phyloP scores from a whole-genome alignment of 1,284 basidiomycete genomes.

The Cryptococcus sp. region DNA sequence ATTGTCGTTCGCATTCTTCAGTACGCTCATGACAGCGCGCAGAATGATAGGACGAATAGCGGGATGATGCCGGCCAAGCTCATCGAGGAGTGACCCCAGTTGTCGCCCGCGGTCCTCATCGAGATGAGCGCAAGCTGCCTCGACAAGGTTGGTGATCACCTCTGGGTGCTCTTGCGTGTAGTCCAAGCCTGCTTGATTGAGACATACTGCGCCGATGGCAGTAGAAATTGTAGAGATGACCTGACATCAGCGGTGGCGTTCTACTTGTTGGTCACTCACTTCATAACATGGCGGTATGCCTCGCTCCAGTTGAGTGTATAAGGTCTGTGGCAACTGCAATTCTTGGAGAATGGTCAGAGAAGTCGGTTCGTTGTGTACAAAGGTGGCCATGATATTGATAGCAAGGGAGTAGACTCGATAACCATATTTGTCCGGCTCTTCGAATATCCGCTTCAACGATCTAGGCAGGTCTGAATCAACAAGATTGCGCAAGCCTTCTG shows the following conservation, averaged over 20 bases:
- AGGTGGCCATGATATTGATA: slow-evolving; percentile 96
- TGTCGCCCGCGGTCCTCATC: slow-evolving; percentile 88
- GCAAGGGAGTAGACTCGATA: slow-evolving; percentile 80
- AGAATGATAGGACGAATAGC: slow-evolving; percentile 78
- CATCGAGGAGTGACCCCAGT: slow-evolving; percentile 88
- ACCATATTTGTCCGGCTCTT: slow-evolving; percentile 80
- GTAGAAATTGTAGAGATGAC: slow-evolving; percentile 91
- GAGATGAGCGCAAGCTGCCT: slow-evolving; percentile 76
- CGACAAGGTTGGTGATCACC: slow-evolving; percentile 81
- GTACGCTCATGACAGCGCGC: slow-evolving; percentile 67
- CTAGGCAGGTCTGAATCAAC: slow-evolving; percentile 87
- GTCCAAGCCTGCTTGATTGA: slow-evolving; percentile 86
- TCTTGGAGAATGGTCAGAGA: slow-evolving; percentile 92
- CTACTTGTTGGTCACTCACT: slow-evolving; percentile 53
- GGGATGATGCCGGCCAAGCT: slow-evolving; percentile 95
- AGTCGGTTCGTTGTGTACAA: slow-evolving; percentile 98
- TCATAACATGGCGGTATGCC: slow-evolving; percentile 86
- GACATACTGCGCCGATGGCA: slow-evolving; percentile 93
- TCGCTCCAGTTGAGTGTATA: slow-evolving; percentile 81
- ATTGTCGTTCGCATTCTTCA: slow-evolving; percentile 63
- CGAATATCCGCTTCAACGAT: slow-evolving; percentile 86
- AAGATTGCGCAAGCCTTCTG: slow-evolving; percentile 90
- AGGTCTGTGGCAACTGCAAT: slow-evolving; percentile 80
- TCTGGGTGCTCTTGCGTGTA: slow-evolving; percentile 73
- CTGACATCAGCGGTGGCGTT: slow-evolving; percentile 50